Evolutionary conservation across 345 rosid genomes (phyloP).

Genomic region (Noccaea bulbosa): DNA sequence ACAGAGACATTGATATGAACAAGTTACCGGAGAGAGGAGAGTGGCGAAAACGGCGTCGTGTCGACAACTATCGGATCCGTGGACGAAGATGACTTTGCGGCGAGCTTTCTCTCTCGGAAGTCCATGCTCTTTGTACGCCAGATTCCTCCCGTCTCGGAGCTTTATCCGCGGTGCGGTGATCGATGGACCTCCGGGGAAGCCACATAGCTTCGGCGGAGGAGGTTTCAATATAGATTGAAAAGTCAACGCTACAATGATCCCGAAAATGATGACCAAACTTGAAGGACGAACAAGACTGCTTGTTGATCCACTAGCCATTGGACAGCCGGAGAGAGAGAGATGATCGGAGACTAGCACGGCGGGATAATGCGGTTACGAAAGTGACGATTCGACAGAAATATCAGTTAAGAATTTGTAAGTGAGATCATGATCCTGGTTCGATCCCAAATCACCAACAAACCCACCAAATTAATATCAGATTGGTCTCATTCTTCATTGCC

Average conservation of each 20-base stretch:
- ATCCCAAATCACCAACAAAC: constrained; percentile 38
- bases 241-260: constrained; percentile 38
- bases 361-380: too few relatives aligned
- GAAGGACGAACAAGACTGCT: background rate
- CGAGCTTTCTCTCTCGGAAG: constrained; percentile 51
- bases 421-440: constrained; percentile 37
- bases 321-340: too few relatives aligned
- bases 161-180: constrained; percentile 51
- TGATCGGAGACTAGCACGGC: too few relatives aligned
- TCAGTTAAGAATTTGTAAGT: too few relatives aligned
- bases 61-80: constrained; percentile 51
- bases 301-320: too few relatives aligned
- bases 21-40: constrained; percentile 44
- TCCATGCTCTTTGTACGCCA: constrained; percentile 59
- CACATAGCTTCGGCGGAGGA: constrained; percentile 34
- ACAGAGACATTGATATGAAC: background rate
- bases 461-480: constrained; percentile 22
- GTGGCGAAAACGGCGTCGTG: constrained; percentile 41
- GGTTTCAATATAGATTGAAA: constrained; percentile 42
- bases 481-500: constrained; percentile 36
- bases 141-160: constrained; percentile 59
- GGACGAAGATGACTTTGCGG: constrained; percentile 48
- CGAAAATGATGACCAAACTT: constrained; percentile 30
- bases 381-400: too few relatives aligned
- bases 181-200: constrained; percentile 48